These are phyloP conservation scores for Hibiscus tridactylites DNA, from an alignment of 345 rosid species.

Conservation along the genomic window DNA sequence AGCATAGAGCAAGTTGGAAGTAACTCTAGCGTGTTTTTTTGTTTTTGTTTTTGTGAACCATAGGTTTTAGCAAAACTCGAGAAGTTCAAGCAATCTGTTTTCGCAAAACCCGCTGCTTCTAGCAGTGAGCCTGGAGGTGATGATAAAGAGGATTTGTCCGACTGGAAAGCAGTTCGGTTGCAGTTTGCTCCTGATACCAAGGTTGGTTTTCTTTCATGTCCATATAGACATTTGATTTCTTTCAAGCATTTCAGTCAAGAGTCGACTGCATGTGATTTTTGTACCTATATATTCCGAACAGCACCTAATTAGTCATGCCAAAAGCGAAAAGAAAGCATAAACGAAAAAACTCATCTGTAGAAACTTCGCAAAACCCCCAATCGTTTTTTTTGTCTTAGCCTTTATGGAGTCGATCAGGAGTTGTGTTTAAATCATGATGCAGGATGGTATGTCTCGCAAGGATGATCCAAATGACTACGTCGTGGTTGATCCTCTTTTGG, in stretches of 20 bases:
- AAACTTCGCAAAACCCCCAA: not conserved
- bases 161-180: constrained; percentile 59
- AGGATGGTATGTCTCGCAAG: constrained; percentile 75
- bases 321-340: not conserved
- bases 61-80: constrained; percentile 77
- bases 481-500: constrained; percentile 83
- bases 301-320: not conserved
- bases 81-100: constrained; percentile 55
- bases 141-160: constrained; percentile 54
- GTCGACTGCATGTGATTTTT: too few relatives aligned
- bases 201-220: constrained; percentile 30
- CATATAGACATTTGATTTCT: not conserved
- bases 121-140: constrained; percentile 33
- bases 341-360: too few relatives aligned
- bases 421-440: constrained; percentile 17
- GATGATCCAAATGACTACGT: constrained; percentile 83
- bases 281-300: not conserved
- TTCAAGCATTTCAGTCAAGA: too few relatives aligned
- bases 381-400: not conserved
- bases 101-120: constrained; percentile 35
- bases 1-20: not conserved
- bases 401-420: not conserved
- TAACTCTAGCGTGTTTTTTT: not conserved
- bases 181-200: constrained; percentile 68
- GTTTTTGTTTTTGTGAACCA: not conserved